Evolutionary conservation across 2,329 filamentous ascomycete species (phyloP), one percentile per base, ranked within the genome.

Genomic region (Colletotrichum sp.): DNA sequence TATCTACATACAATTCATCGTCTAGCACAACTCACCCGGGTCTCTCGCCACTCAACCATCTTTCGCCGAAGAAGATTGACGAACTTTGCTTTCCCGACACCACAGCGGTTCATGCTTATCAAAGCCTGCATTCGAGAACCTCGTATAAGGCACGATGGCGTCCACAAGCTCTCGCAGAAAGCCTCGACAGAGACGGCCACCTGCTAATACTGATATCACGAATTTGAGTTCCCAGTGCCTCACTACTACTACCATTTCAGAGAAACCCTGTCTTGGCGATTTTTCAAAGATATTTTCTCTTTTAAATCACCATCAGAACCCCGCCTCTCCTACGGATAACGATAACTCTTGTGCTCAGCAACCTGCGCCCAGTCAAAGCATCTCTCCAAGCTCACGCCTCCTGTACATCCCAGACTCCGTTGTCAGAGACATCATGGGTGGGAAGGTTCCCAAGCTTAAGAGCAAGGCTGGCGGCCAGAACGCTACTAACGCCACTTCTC

Each of bases 221-320:
- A 26, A 30, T 10, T 10, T 57, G 10, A n/a, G n/a, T 9, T 49
- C 34, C 9, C 49, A 30, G 28, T 9, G 8, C 39, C 34, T 21
- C 21, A 13, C 21, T 16, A 30, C 2, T 13, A 21, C 24, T 28
- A n/a, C 16, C 16, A 12, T 15, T 15, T 30, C 62, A 49, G 24
- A 34, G 32, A 28, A 36, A 18, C 8, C 21, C 13, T 36, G 59
- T 9, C 72, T 75, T 6, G 72, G 72, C 16, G 64, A 75, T 32
- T 73, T 75, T 26, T 72, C 72, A 30, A 75, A 28, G 28, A 62
- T 75, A 36, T 75, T 72, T 63, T 34, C 69, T 9, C 39, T 71
- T 24, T 24, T 75, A 21, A 26, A 44, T 63, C 36, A 39, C 16
- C 24, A 63, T 10, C 52, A 21, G 21, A 21, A 32, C 16, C 8